Base-by-base conservation (phyloP, 495 filamentous ascomycete genomes). In the Melanomma pulvis-pyrius region DNA sequence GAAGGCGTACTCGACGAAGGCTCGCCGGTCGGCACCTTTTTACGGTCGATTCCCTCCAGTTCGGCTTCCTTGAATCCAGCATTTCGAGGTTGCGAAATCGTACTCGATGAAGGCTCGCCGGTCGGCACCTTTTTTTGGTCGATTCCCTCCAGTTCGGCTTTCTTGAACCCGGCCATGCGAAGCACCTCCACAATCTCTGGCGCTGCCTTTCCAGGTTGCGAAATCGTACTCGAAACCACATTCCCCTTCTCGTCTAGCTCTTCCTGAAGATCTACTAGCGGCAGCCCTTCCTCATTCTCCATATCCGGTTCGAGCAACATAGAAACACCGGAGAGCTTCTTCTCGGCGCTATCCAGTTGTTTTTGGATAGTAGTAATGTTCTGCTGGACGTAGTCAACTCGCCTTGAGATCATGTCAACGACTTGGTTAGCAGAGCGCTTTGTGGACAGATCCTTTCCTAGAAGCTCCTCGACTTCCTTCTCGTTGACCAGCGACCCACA, bases 201-300 rank as follows among this genome's bases (percentile, higher is more conserved):
- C 48, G 86, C 82, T 8, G 80, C 77, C 48, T 89, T 82, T 21
- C 85, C 86, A 0, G 90, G 85, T 21, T 72, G 68, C 1, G 74
- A 83, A 12, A 86, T 85, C 8, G 86, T 78, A 28, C 80, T 81
- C 58, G 74, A 88, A 30, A 97, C 79, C 12, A 98, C 82, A 71
- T 96, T 93, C 19, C 86, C 94, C 19, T 96, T 87, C 21, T 97
- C 93, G 74, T 98, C 94, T 49, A 98, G 79, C 77, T 96, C 88
- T 75, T 98, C 93, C 46, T 87, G 77, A 63, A 98, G 97, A 57
- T 97, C 93, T 22, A 86, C 90, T 56, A 96, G 82, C 2, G 92
- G 89, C 49, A 92, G 74, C 63, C 87, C 80, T 34, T 88, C 88
- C 59, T 90, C 88, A 39, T 83, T 83, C 22, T 76, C 80, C 21